A percentile compares a stretch with the other conserved stretches of the same genome.
Conservation (phyloP, 192 early-diverging fungal genomes). For the Podila clonocystis region DNA sequence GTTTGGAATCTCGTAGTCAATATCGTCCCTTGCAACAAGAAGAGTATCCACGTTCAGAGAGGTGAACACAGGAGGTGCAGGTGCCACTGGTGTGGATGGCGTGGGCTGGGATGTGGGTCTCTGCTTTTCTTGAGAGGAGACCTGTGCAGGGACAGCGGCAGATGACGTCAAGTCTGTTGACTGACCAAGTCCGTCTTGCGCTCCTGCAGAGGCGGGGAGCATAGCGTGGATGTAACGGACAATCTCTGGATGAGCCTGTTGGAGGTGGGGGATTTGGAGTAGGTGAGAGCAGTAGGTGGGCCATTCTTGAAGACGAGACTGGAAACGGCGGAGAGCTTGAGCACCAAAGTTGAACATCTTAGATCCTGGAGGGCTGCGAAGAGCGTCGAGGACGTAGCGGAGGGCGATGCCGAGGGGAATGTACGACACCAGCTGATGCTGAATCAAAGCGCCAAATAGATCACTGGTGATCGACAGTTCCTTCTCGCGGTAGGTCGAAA, state of each 20-base stretch:
- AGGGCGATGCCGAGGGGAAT: slow-evolving; percentile 86
- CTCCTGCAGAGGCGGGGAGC: slow-evolving; percentile 36
- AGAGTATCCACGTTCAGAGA: slow-evolving; percentile 68
- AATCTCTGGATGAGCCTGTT: slow-evolving; percentile 80
- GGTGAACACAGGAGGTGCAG: slow-evolving; percentile 66
- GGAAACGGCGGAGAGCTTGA: slow-evolving; percentile 86
- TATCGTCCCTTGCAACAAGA: slow-evolving; percentile 57
- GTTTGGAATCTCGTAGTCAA: slow-evolving; percentile 52
- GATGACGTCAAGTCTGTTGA: slow-evolving; percentile 34
- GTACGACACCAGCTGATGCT: slow-evolving; percentile 86
- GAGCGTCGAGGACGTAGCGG: slow-evolving; percentile 89
- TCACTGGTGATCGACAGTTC: slow-evolving; percentile 89
- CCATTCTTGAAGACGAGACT: slow-evolving; percentile 86
- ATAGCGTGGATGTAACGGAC: slow-evolving; percentile 68
- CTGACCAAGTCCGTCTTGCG: slow-evolving; percentile 33
- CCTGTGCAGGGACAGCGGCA: slow-evolving; percentile 17
- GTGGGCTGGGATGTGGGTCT: slow-evolving; percentile 11
- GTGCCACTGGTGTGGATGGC: slow-evolving; percentile 15
- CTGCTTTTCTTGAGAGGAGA: slow-evolving; percentile 13
- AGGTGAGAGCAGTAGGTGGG: slow-evolving; percentile 88
- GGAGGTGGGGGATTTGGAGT: slow-evolving; percentile 84
- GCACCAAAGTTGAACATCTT: slow-evolving; percentile 93
- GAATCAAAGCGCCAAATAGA: slow-evolving; percentile 91
- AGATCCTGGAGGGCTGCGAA: slow-evolving; percentile 80
- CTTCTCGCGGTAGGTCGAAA: slow-evolving; percentile 93